phyloP scores from a whole-genome alignment of 2,329 filamentous ascomycete genomes.

The Calonectria pseudoturangicola region DNA sequence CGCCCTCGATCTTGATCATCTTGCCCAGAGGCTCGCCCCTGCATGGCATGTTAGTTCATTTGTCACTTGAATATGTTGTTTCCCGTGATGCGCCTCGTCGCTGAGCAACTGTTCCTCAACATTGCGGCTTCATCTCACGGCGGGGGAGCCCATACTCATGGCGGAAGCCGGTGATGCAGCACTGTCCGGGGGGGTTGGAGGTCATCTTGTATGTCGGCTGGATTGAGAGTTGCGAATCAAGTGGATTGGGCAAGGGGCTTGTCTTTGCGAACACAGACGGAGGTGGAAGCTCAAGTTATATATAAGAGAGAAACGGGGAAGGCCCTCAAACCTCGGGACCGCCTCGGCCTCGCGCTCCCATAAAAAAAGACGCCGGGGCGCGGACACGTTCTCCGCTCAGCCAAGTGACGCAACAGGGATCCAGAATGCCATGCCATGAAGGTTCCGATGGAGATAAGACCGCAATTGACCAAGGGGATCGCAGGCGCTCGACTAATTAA shows the following conservation, averaged over 20 bases:
- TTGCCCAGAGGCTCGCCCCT: constrained; percentile 70
- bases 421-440: constrained; percentile 29
- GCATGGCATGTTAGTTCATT: constrained; percentile 14
- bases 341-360: constrained; percentile 40
- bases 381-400: constrained; percentile 35
- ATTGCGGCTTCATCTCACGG: not conserved
- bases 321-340: constrained; percentile 4
- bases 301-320: not conserved
- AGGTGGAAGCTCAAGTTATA: constrained; percentile 11
- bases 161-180: constrained; percentile 72
- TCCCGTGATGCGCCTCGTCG: not conserved
- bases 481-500: constrained; percentile 1
- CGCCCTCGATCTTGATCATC: constrained; percentile 65
- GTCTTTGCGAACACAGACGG: not conserved
- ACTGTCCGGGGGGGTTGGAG: constrained; percentile 70
- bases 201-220: constrained; percentile 64
- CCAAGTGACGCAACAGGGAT: constrained; percentile 48
- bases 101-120: not conserved
- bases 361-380: constrained; percentile 22
- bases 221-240: not conserved
- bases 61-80: not conserved
- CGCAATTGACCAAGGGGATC: not conserved
- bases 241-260: not conserved
- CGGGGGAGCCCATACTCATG: constrained; percentile 68
- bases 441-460: constrained; percentile 22